A percentile compares a stretch with the other conserved stretches of the same genome.
Conservation (phyloP, 2,329 filamentous ascomycete species). For the Diaporthe ampelina region DNA sequence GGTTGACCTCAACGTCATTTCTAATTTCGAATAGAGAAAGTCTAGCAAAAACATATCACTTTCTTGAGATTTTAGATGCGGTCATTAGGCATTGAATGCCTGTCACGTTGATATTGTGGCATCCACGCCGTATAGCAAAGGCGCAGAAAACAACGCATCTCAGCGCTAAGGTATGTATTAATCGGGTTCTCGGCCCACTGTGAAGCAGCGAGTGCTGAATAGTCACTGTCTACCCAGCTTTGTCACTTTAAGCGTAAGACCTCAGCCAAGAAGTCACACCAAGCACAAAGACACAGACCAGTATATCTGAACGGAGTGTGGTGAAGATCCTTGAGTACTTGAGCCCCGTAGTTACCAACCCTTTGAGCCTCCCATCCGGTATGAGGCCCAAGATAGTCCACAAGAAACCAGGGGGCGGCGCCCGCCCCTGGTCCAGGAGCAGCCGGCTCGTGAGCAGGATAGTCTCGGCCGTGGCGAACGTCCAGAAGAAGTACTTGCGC, state of each 20-base stretch:
- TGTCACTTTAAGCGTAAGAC: slow-evolving; percentile 1
- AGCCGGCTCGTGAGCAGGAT: slow-evolving; percentile 79
- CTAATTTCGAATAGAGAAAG: background rate
- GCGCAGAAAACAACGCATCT: background rate
- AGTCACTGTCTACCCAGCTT: background rate
- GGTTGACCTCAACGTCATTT: background rate
- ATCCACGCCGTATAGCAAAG: background rate
- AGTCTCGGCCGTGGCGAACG: slow-evolving; percentile 84
- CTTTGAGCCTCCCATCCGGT: slow-evolving; percentile 71
- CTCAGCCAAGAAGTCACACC: slow-evolving; percentile 68
- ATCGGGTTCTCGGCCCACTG: background rate
- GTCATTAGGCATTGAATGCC: background rate
- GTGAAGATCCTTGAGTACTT: slow-evolving; percentile 79
- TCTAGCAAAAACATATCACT: background rate
- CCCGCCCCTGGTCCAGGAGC: slow-evolving; percentile 74
- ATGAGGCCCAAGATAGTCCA: slow-evolving; percentile 75
- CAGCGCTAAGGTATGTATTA: background rate
- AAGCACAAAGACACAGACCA: slow-evolving; percentile 82
- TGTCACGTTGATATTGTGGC: background rate
- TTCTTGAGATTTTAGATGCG: background rate
- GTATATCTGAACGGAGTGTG: slow-evolving; percentile 79
- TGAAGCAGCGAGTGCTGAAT: background rate
- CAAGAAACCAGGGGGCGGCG: slow-evolving; percentile 72
- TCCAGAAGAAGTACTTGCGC: slow-evolving; percentile 76
- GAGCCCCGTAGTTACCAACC: slow-evolving; percentile 62